phyloP scores from a whole-genome alignment of 805 yeast species.

The Myxozyma vanderwaltii region DNA sequence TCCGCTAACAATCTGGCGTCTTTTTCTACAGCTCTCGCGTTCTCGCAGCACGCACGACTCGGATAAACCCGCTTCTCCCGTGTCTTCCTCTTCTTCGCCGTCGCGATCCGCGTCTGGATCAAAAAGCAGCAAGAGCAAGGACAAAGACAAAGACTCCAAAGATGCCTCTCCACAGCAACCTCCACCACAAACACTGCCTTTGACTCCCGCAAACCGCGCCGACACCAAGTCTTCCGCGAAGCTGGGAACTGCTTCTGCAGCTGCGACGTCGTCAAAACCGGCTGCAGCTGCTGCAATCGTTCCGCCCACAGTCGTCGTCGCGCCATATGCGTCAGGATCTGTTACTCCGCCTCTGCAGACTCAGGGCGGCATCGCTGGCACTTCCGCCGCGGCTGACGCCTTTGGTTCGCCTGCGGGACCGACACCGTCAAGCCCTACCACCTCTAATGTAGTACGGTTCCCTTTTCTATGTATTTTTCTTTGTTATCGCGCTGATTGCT shows the following conservation, averaged over 20 bases:
- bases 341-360: conserved; percentile 8
- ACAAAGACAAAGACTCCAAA: conserved; percentile 9
- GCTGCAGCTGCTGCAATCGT: conserved; percentile 20
- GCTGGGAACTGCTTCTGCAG: conserved; percentile 11
- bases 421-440: background rate
- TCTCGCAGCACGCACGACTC: conserved; percentile 35
- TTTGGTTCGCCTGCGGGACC: conserved; percentile 19
- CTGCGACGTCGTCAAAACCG: conserved; percentile 17
- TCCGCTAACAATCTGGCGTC: background rate
- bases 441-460: background rate
- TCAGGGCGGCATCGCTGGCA: conserved; percentile 12
- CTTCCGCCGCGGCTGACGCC: conserved; percentile 2
- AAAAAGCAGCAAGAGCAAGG: conserved; percentile 5
- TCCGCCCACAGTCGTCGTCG: background rate
- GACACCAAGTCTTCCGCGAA: background rate
- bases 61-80: conserved; percentile 7
- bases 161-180: conserved; percentile 7
- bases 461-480: background rate
- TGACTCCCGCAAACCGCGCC: background rate
- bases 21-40: conserved; percentile 32
- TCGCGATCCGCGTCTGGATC: conserved; percentile 9
- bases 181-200: background rate
- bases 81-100: conserved; percentile 7
- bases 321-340: background rate
- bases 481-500: no score